phyloP scores from a whole-genome alignment of 2,329 filamentous ascomycete species.

The Aspergillus floridensis region DNA sequence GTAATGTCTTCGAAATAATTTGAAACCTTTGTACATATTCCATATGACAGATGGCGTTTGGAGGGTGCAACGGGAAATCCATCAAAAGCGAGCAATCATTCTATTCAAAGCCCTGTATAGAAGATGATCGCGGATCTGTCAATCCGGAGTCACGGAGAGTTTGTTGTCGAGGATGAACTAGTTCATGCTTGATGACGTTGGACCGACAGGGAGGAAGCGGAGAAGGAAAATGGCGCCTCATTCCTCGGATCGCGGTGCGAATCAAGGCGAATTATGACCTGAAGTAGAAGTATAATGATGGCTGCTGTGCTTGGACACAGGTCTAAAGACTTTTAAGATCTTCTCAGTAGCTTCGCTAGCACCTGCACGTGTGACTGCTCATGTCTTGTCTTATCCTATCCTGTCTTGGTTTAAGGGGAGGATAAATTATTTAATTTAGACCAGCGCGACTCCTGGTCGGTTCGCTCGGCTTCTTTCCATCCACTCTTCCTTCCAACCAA shows the following conservation, averaged over 20 bases:
- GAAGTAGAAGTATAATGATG: slow-evolving; percentile 7
- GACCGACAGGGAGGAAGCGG: slow-evolving; percentile 3
- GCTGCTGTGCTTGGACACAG: slow-evolving; percentile 8
- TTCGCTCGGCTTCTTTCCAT: slow-evolving; percentile 3
- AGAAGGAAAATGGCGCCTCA: background rate
- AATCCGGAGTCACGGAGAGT: background rate
- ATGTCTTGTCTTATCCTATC: slow-evolving; percentile 1
- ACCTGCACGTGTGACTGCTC: slow-evolving; percentile 14
- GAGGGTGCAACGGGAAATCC: background rate
- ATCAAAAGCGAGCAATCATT: background rate
- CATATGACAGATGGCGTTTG: background rate
- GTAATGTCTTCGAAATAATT: no score
- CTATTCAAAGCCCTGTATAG: no score
- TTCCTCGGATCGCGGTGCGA: slow-evolving; percentile 2
- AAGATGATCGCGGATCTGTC: background rate
- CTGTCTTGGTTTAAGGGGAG: background rate
- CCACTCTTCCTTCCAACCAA: background rate
- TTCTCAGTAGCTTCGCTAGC: background rate
- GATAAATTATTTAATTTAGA: background rate
- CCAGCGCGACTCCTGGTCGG: background rate
- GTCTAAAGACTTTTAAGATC: background rate
- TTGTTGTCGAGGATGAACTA: background rate
- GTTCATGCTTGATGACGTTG: slow-evolving; percentile 18
- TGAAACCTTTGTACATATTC: background rate
- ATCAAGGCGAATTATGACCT: background rate